Evolutionary conservation across 164 flowering plant genomes (phyloP), one percentile per base, ranked within the genome.

Genomic region (Annona squamosa): DNA sequence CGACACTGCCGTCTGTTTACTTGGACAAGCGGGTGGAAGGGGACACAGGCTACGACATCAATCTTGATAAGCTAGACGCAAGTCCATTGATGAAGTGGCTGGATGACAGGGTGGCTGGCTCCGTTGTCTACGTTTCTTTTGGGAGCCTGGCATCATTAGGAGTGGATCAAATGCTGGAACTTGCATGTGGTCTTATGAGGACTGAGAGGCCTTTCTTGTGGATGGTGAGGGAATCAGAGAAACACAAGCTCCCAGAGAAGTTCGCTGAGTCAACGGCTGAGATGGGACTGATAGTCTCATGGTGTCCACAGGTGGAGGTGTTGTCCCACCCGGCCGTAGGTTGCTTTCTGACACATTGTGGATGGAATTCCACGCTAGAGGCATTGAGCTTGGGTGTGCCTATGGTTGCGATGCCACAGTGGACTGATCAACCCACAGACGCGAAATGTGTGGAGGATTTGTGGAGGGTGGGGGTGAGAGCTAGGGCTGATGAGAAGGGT

Each of bases 361-460:
- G 85, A 3, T 85, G 85, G 85, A 85, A 85, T 63, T 85, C 85
- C 48, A 78, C 75, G 1, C 7, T 77, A n/a, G 86, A 84, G 73
- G 79, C 80, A n/a, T 64, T 84, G 73, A 69, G 71, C 9, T 65
- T 75, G 69, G 85, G 84, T 2, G 83, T 84, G 64, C 87, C 85
- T 3, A 67, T 84, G 79, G 78, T 82, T 63, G 81, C 45, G 2
- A 37, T 84, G 59, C 85, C 84, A 1, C 79, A 70, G 37, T 78
- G 83, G 80, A 70, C 77, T 3, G 81, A 79, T 61, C 81, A 79
- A 70, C 61, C 74, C 4, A 75, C 78, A 2, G 70, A 79, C 17
- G 75, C 78, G 0, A 79, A 75, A 67, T 72, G 46, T 46, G 63
- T 79, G 4, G 67, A 46, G 18, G 78, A 79, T 61, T 64, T 79